These are phyloP conservation scores for Fusarium sp. DNA, from an alignment of 2,329 filamentous ascomycete genomes.

Conservation along the genomic window DNA sequence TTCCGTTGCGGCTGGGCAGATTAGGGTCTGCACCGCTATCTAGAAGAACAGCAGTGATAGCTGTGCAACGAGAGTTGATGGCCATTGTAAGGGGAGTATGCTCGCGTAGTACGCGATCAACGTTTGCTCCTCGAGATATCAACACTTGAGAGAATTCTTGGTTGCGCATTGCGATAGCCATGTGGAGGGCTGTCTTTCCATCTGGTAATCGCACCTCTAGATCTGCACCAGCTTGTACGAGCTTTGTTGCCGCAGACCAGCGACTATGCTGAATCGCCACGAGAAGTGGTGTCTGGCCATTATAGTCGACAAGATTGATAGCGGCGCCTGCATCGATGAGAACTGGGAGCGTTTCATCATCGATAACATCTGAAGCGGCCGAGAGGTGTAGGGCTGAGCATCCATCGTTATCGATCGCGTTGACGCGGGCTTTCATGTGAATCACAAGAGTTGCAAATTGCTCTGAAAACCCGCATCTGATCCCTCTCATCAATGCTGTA, in stretches of 20 bases:
- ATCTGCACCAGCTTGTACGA: conserved; percentile 40
- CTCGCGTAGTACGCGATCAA: conserved; percentile 38
- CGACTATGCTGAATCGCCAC: conserved; percentile 36
- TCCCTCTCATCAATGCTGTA: conserved; percentile 40
- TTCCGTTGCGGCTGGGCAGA: conserved; percentile 38
- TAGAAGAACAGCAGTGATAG: conserved; percentile 39
- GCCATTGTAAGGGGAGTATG: conserved; percentile 42
- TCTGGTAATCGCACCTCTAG: conserved; percentile 38
- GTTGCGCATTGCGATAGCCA: conserved; percentile 40
- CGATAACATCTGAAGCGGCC: conserved; percentile 39
- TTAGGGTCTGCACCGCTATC: conserved; percentile 41
- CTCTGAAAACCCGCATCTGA: conserved; percentile 41
- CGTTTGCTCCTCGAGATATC: conserved; percentile 40
- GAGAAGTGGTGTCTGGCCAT: conserved; percentile 39
- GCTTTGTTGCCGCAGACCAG: conserved; percentile 35
- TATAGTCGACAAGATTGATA: conserved; percentile 37
- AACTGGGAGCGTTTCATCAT: conserved; percentile 38
- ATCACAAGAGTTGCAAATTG: conserved; percentile 40
- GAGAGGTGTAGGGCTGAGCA: conserved; percentile 40
- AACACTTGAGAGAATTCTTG: conserved; percentile 40
- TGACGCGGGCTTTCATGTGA: conserved; percentile 35
- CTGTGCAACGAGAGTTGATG: conserved; percentile 38
- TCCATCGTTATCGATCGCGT: conserved; percentile 39
- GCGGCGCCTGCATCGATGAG: conserved; percentile 38
- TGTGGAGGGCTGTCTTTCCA: conserved; percentile 40